These are phyloP conservation scores for Trichopus zeylanicus DNA, from an alignment of 116 monocot species.

Conservation along the genomic window DNA sequence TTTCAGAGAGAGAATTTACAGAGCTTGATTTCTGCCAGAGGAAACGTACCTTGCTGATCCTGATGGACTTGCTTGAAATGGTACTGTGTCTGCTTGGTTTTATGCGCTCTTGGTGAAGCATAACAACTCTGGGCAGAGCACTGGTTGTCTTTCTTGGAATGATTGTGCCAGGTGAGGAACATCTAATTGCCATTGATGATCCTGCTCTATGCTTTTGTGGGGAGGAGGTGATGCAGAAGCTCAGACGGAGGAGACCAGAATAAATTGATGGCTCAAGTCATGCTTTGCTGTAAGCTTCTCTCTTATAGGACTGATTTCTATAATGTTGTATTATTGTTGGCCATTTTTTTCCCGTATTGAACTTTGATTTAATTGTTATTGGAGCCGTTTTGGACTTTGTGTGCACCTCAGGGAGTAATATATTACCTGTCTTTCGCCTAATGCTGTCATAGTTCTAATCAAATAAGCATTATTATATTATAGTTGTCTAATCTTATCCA, in stretches of 20 bases:
- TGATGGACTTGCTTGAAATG: background rate
- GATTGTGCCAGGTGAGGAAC: background rate
- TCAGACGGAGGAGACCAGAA: background rate
- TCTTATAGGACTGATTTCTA: no score
- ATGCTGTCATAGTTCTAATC: background rate
- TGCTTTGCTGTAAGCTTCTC: background rate
- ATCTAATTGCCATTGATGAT: conserved; percentile 15
- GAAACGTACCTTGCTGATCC: conserved; percentile 11
- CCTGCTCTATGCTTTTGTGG: no score
- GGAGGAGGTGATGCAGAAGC: background rate
- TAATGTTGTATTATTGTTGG: no score
- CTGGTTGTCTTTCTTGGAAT: conserved; percentile 6
- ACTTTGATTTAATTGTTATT: background rate
- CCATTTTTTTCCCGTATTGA: no score
- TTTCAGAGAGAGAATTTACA: background rate
- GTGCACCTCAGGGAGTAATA: background rate
- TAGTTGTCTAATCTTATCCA: background rate
- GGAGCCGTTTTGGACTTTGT: background rate
- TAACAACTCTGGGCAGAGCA: background rate
- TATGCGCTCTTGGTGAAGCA: background rate
- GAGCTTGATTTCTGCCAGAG: background rate
- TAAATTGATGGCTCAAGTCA: background rate
- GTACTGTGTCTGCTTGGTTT: background rate
- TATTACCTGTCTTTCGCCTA: background rate
- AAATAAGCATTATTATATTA: background rate